Base-by-base conservation (phyloP, 495 filamentous ascomycete genomes). In the Sabuloglossum arenarium region DNA sequence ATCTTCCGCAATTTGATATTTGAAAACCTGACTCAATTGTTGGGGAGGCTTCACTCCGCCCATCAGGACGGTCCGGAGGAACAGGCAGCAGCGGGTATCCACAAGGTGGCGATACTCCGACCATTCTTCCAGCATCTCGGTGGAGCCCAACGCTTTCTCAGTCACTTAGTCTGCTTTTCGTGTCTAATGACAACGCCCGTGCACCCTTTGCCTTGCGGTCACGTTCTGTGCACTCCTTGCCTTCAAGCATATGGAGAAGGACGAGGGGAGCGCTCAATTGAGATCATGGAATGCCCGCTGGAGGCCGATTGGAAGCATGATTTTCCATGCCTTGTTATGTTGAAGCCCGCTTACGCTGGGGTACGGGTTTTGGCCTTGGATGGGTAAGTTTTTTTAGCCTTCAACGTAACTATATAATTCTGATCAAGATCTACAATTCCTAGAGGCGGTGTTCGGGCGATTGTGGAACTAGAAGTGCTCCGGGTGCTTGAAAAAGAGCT, bases 351-450 rank as follows among this genome's bases (percentile, higher is more conserved):
- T 10, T 63, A 66, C 23, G 73, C 77, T 8, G 74, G 75, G 9
- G 65, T 70, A 1, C 65, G 78, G 21, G 64, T 80, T 37, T 69
- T 82, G 8, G 71, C 68, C 45, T 64, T 85, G 21, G 79, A 83
- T 61, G 78, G 79, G 69, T 69, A 59, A 59, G 68, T 70, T 4
- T 6, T 14, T 25, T 12, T 52, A 53, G 1, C 42, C 11, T 23
- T 49, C 6, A 54, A 43, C 34, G 53, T 0, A 6, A 1, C 0
- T 5, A 55, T 49, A 39, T 56, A 51, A 31, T 16, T 9, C n/a
- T 21, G 19, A 43, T 12, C 21, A 19, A 10, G 6, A n/a, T n/a
- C 57, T 58, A 16, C 30, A 5, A 11, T 28, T 6, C 8, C 9
- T 25, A 71, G 71, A 0, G 75, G 76, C 10, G 75, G 76, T 0